phyloP scores from a whole-genome alignment of 192 early-diverging fungal genomes.

The Rhizophagus prolifer region DNA sequence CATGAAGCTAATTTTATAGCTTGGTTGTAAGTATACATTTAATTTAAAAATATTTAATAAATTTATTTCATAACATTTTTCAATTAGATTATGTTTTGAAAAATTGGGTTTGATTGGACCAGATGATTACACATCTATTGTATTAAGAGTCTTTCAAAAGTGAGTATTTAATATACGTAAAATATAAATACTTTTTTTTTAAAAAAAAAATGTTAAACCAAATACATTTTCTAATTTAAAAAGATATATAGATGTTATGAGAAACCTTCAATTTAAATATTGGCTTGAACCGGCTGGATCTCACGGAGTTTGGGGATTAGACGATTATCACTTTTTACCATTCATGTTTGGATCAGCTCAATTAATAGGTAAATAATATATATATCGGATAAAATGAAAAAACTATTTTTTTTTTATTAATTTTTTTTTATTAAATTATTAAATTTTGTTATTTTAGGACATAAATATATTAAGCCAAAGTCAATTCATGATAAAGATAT shows the following conservation, averaged over 20 bases:
- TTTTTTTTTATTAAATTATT: too few relatives aligned
- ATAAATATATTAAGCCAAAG: conserved; percentile 91
- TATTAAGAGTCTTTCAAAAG: conserved; percentile 75
- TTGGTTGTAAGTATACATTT: conserved; percentile 59
- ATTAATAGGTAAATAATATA: conserved; percentile 54
- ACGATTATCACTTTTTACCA: conserved; percentile 97
- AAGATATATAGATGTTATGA: conserved; percentile 87
- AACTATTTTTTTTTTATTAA: conserved; percentile 7
- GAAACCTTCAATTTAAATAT: conserved; percentile 85
- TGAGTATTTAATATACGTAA: conserved; percentile 32
- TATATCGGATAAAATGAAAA: too few relatives aligned
- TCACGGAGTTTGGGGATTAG: conserved; percentile 99
- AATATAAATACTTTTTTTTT: conserved; percentile 1
- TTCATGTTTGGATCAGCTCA: conserved; percentile 92
- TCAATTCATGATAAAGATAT: conserved; percentile 90
- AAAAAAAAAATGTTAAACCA: neutral
- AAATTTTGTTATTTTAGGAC: conserved; percentile 56
- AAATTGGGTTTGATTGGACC: conserved; percentile 66
- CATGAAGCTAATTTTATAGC: conserved; percentile 92
- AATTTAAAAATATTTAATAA: conserved; percentile 2
- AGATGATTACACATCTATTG: conserved; percentile 73
- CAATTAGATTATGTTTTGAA: conserved; percentile 68
- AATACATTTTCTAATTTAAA: conserved; percentile 10
- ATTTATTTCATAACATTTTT: neutral
- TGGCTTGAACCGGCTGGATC: conserved; percentile 97